Base-by-base conservation (phyloP, 352 stramenopile genomes). In the Globisporangium cederbergense region DNA sequence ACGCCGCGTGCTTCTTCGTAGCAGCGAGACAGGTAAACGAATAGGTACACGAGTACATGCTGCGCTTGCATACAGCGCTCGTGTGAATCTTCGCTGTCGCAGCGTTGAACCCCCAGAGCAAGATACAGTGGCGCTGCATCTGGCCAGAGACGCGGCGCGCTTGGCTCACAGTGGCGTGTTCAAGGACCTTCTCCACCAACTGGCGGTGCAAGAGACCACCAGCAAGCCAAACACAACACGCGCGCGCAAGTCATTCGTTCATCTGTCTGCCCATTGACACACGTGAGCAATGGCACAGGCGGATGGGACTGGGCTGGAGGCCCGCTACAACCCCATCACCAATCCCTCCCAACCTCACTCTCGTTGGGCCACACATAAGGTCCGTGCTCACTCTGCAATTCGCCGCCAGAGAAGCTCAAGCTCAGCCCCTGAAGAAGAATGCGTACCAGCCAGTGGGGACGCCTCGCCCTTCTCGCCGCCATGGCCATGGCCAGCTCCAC, bases 191-290 rank as follows among this genome's bases (percentile, higher is more conserved):
- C 47, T 36, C 25, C 47, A 20, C 47, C 47, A 54, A 4, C 4
- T 54, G 47, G 47, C 20, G 47, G 47, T 54, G 40, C 47, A 54
- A 54, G 22, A 54, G 25, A 28, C 47, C 9, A 54, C 47, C 16
- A 30, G 25, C 14, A 8, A 51, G 1, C 22, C 32, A 36, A 36
- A 51, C 7, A 25, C 25, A 28, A 28, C 25, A 28, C 25, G 25
- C 25, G 25, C 47, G 14, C 20, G 14, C 20, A 32, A 53, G 20
- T 30, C 45, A 51, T 14, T 11, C n/a, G 30, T 4, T 10, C 20
- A 32, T n/a, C 20, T 32, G 46, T 7, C 45, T 51, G 45, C 45
- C 46, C 16, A 54, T 20, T 34, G 22, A 54, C 22, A 54, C 45
- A 51, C 32, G 32, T 36, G 32, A 36, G 32, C 32, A 36, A 36